These are phyloP conservation scores for Fragaria vesca DNA, from an alignment of 306 rosid species.

Conservation along the genomic window DNA sequence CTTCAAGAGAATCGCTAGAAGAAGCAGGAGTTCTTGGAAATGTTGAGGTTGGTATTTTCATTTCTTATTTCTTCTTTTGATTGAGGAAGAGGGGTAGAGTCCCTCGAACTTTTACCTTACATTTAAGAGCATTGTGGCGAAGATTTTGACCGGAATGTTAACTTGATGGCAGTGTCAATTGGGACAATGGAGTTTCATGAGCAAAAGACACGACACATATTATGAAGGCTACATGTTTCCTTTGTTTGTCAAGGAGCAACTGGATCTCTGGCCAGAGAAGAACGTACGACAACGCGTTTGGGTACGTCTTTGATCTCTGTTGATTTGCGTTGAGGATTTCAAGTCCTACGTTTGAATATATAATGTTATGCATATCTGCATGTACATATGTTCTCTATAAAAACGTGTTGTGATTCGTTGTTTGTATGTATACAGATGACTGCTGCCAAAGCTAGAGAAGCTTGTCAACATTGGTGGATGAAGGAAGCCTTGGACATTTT, in stretches of 20 bases:
- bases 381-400: background rate
- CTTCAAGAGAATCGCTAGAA: constrained; percentile 84
- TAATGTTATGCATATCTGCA: background rate
- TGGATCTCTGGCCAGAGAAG: constrained; percentile 91
- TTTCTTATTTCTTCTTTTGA: background rate
- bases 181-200: constrained; percentile 91
- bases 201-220: constrained; percentile 76
- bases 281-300: constrained; percentile 66
- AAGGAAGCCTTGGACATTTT: constrained; percentile 88
- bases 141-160: background rate
- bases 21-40: constrained; percentile 91
- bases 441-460: constrained; percentile 72
- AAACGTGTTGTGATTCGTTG: background rate
- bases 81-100: background rate
- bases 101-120: background rate
- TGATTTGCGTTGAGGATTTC: background rate
- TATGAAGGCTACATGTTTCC: constrained; percentile 98
- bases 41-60: constrained; percentile 54
- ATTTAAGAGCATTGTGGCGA: background rate
- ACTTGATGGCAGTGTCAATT: constrained; percentile 52
- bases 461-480: constrained; percentile 98
- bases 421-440: constrained; percentile 49
- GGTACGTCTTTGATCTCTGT: constrained; percentile 46
- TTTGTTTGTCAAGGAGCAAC: constrained; percentile 78
- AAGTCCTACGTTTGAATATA: background rate